Evolutionary conservation across 306 rosid species (phyloP).

Genomic region (Acacia crassicarpa): DNA sequence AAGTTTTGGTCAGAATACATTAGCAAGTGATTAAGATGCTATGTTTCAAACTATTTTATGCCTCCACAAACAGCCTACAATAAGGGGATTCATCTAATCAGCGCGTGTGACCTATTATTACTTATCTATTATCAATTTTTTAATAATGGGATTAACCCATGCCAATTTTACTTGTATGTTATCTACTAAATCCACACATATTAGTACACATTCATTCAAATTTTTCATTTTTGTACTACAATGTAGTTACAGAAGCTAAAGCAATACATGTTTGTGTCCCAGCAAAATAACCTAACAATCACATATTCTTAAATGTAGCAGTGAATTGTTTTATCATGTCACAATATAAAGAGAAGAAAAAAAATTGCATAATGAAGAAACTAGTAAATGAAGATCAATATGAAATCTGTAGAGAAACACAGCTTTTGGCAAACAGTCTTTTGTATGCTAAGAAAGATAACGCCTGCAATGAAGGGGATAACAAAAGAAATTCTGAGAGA

Average conservation of each 20-base stretch:
- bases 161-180: no score
- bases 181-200: no score
- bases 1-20: no score
- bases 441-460: constrained; percentile 21
- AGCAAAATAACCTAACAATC: not conserved
- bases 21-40: no score
- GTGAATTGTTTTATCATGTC: not conserved
- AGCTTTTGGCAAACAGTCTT: constrained; percentile 17
- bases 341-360: not conserved
- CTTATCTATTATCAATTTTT: no score
- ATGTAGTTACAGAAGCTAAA: not conserved
- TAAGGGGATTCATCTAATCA: no score
- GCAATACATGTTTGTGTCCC: not conserved
- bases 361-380: constrained; percentile 18
- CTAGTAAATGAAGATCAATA: not conserved
- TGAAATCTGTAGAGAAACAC: constrained; percentile 16
- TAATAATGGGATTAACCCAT: no score
- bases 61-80: no score
- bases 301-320: constrained; percentile 4
- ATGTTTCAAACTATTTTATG: no score
- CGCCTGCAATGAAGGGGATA: constrained; percentile 6
- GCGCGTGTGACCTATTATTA: no score
- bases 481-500: not conserved
- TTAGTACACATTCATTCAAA: no score
- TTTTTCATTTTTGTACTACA: not conserved